Evolutionary conservation across 2,329 filamentous ascomycete genomes (phyloP).

Genomic region (Beauveria asiatica): DNA sequence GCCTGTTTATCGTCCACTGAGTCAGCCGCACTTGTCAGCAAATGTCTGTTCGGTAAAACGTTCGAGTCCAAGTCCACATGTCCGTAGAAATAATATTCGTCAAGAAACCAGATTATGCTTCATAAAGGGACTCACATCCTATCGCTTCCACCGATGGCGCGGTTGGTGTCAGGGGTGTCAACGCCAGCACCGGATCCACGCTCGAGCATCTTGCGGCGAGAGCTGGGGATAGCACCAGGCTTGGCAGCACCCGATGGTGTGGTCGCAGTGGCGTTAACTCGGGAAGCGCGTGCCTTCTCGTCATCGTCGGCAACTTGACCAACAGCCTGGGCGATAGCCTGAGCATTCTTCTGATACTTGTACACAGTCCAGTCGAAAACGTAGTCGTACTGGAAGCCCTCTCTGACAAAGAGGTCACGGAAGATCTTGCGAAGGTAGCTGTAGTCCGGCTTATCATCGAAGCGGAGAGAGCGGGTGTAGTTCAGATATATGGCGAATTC

Average conservation of each 20-base stretch:
- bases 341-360: conserved; percentile 99
- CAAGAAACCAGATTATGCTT: conserved; percentile 41
- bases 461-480: conserved; percentile 96
- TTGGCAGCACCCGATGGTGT: conserved; percentile 57
- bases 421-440: conserved; percentile 99
- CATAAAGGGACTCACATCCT: conserved; percentile 82
- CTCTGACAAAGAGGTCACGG: conserved; percentile 96
- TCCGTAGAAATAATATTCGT: conserved; percentile 55
- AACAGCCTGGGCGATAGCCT: conserved; percentile 80
- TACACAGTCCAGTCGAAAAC: conserved; percentile 99
- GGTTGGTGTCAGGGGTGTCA: conserved; percentile 64
- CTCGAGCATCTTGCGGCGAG: conserved; percentile 78
- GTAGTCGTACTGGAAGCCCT: conserved; percentile 99
- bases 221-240: conserved; percentile 66
- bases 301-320: conserved; percentile 59
- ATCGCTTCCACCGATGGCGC: conserved; percentile 71
- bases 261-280: conserved; percentile 56
- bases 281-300: conserved; percentile 64
- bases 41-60: conserved; percentile 66
- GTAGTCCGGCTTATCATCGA: conserved; percentile 99
- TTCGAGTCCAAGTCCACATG: conserved; percentile 64
- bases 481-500: conserved; percentile 99
- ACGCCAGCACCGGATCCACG: conserved; percentile 48
- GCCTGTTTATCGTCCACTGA: conserved; percentile 78
- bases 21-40: conserved; percentile 72